Base-by-base conservation (phyloP, 2,329 filamentous ascomycete species). In the Monilinia polystroma region DNA sequence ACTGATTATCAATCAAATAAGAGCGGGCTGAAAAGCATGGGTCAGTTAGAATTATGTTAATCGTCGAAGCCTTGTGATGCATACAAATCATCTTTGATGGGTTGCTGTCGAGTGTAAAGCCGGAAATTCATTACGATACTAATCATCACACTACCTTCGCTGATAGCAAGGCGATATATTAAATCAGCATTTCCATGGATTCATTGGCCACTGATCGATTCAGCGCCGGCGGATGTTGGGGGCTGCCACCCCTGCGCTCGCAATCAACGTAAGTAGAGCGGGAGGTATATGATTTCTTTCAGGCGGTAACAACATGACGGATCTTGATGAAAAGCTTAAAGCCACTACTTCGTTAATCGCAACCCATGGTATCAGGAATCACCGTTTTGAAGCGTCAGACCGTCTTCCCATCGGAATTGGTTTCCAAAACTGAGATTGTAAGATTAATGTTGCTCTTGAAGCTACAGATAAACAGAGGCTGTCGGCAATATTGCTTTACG, bases 221-320 rank as follows among this genome's bases (percentile, higher is more conserved):
- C 81, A 51, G 89, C 87, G 1, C 90, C 90, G 0, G 1, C 90
- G 90, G 0, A 92, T 92, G 90, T 84, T 87, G 52, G 80, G 87
- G 45, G 85, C 91, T 82, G 71, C 81, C 76, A 73, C 83, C 75
- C 68, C 81, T 74, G 71, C 78, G 0, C 81, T 92, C 3, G 86
- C 88, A 2, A 79, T 86, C 41, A 83, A 85, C 54, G 82, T 91
- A n/a, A 87, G 84, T 1, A 77, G 77, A 70, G 83, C 84, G 35
- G 82, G 83, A 4, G 83, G 82, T 4, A 69, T 84, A 2, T 84
- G 81, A 12, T 83, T 82, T 70, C 77, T 82, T 53, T 81, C 78
- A 1, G 78, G 77, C 0, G 72, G 78, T 71, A 74, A 70, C 1
- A 78, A 77, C 26, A 23, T 67, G 32, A 59, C 68, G 20, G 67